Evolutionary conservation across 1,284 basidiomycete species (phyloP), one percentile per base, ranked within the genome.

Genomic region (Austroboletus olivaceoglutinosus): DNA sequence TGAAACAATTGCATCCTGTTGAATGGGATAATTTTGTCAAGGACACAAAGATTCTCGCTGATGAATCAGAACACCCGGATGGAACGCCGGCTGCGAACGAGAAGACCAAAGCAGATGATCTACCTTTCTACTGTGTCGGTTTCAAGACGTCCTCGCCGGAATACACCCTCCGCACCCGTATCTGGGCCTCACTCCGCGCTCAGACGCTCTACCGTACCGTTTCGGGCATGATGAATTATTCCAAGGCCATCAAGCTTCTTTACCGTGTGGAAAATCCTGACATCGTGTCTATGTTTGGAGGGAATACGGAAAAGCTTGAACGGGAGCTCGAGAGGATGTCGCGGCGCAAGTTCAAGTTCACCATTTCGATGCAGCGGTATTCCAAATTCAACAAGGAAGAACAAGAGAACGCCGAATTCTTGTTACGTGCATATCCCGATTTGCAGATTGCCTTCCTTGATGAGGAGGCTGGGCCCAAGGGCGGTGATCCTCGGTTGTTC

Each of bases 191-290:
- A 16, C 82, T 99, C 23, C 91, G 97, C 53, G 96, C 95, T 12
- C 97, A 99, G 74, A 99, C 97, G 0, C 82, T 99, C 31, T 99
- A 99, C 73, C 90, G 97, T 58, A 99, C 97, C 15, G 94, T 99
- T n/a, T 99, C 97, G n/a, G 97, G 97, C 51, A 98, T 99, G 89
- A 99, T 99, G 97, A 99, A 99, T 78, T 99, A 99, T 76, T 91
- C 91, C 63, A 99, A 99, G 77, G 96, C 96, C 18, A 97, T 99
- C 85, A 99, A 99, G 74, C 82, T 99, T 29, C 83, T 99, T 30
- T 99, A 99, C 73, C 93, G 96, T 52, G 96, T 99, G 56, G 96
- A 99, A 74, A 99, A 98, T 73, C 97, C 97, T n/a, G 93, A 97
- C 70, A 89, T 98, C 48, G 96, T 99, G 1, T 93, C 98, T 71